Conservation (phyloP, 495 filamentous ascomycete species). For the Aspergillus kassunensis region DNA sequence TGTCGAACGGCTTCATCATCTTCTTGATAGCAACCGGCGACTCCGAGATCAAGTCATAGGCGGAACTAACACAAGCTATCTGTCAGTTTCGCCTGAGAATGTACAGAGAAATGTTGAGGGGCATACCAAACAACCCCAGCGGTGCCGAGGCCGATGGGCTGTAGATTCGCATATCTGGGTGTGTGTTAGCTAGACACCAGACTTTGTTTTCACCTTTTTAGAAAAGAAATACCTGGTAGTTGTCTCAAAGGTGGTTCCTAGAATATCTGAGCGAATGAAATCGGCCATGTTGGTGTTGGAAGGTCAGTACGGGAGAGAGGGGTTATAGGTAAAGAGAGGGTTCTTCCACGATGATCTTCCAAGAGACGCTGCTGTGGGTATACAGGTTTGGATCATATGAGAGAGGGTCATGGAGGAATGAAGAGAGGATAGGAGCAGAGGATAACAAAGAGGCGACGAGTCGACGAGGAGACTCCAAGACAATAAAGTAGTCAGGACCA, state of each 20-base stretch:
- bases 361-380: background rate
- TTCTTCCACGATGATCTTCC: background rate
- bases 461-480: background rate
- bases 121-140: constrained; percentile 95
- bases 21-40: constrained; percentile 98
- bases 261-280: constrained; percentile 97
- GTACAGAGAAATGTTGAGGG: too few relatives aligned
- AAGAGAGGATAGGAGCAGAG: background rate
- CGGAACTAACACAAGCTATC: constrained; percentile 59
- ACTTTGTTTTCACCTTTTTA: background rate
- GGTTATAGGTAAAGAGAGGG: background rate
- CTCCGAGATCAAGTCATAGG: constrained; percentile 89
- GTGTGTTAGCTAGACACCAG: constrained; percentile 17
- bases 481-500: background rate
- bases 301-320: background rate
- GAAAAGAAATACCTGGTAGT: constrained; percentile 67
- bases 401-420: background rate
- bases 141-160: constrained; percentile 97
- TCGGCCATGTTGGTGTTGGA: constrained; percentile 40
- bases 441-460: background rate
- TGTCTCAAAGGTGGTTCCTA: constrained; percentile 98
- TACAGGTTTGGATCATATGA: background rate
- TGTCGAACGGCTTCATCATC: constrained; percentile 99
- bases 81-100: too few relatives aligned
- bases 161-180: constrained; percentile 86